phyloP scores from a whole-genome alignment of 306 rosid genomes.

The Corylus americana region DNA sequence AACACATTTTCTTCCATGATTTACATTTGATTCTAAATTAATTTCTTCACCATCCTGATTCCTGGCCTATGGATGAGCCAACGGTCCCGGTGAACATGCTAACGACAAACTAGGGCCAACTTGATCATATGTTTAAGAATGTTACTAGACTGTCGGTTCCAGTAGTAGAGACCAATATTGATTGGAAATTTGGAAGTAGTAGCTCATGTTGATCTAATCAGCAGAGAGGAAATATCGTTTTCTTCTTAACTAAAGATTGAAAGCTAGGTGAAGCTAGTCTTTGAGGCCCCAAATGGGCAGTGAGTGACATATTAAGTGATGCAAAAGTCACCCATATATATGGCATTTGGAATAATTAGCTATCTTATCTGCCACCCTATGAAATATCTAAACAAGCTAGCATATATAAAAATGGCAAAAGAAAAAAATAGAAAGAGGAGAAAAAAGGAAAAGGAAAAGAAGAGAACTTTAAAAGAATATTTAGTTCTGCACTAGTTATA shows the following conservation, averaged over 20 bases:
- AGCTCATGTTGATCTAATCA: not conserved
- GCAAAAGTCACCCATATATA: conserved; percentile 12
- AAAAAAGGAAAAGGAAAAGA: too few relatives aligned
- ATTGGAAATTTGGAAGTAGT: not conserved
- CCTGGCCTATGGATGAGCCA: not conserved
- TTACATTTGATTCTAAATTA: too few relatives aligned
- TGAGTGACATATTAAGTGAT: conserved; percentile 15
- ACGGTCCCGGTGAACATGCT: not conserved
- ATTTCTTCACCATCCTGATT: too few relatives aligned
- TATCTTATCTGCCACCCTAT: not conserved
- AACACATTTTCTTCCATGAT: too few relatives aligned
- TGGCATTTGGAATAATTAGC: not conserved
- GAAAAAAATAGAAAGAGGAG: too few relatives aligned
- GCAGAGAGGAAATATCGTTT: not conserved
- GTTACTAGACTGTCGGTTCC: not conserved
- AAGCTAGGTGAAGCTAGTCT: not conserved
- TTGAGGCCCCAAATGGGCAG: not conserved
- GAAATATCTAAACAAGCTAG: not conserved
- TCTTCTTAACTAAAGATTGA: not conserved
- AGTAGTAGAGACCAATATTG: not conserved
- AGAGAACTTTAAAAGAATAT: not conserved
- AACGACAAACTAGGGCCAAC: not conserved
- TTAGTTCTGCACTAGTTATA: not conserved
- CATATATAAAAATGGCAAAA: not conserved
- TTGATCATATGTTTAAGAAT: not conserved